Evolutionary conservation across 805 yeast genomes (phyloP), one percentile per base, ranked within the genome.

Genomic region (Lachancea lanzarotensis): DNA sequence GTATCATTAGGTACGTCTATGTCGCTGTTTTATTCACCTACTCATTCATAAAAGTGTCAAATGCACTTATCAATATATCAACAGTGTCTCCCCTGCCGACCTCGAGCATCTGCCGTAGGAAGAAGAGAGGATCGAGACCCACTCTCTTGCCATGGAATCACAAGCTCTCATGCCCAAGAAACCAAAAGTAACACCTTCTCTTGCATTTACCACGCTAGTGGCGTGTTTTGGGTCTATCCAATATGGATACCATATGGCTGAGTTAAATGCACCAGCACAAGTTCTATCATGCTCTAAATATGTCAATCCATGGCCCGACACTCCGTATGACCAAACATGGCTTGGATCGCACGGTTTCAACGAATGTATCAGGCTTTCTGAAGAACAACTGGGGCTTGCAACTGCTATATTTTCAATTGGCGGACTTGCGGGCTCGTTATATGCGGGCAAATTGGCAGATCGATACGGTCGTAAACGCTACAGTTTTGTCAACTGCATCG

Each of bases 191-290:
- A 52, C 54, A 13, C 37, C 38, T n/a, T 45, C 46, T 9, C 64
- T 82, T 39, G 45, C 79, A 1, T 44, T 64, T 9, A 65, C 79
- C 2, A 76, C 78, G 1, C 57, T 73, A 1, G 78, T 84, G 11
- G 79, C 82, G 5, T 84, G 95, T 52, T 57, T 88, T 19, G 89
- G 90, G 2, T 78, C 95, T 2, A 69, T 90, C 11, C 97, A 89
- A 63, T 93, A 83, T 63, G 98, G 98, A 1, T 88, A 85, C 62
- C 98, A 93, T 62, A 82, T 91, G 83, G 83, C 96, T 1, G 97
- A 90, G 62, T 72, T 91, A 60, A 91, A 91, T 66, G 95, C 96
- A 6, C 96, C 97, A 0, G 84, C 84, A 46, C 73, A 75, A 12
- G 75, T 78, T 27, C 70, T 88, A 39, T 74, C 85, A 10, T 87